Evolutionary conservation across 2,329 filamentous ascomycete genomes (phyloP).

Genomic region (Elsinoe perseae): DNA sequence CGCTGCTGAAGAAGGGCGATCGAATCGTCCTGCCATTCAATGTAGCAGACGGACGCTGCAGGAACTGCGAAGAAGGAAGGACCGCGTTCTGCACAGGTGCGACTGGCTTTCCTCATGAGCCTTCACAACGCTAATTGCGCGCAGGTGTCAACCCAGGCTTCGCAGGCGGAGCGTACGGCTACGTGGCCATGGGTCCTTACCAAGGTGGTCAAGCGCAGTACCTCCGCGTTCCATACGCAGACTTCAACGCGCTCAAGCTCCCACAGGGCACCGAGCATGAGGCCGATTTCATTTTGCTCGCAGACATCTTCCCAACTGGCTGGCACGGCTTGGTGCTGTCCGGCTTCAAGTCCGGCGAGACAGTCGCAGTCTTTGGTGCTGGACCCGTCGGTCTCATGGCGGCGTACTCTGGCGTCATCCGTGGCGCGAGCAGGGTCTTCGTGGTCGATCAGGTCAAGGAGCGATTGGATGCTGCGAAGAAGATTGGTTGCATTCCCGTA

Average conservation of each 20-base stretch:
- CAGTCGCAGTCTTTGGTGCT: slow-evolving; percentile 57
- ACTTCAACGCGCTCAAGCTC: slow-evolving; percentile 57
- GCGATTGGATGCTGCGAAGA: slow-evolving; percentile 50
- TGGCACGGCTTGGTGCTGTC: slow-evolving; percentile 53
- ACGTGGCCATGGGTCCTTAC: slow-evolving; percentile 45
- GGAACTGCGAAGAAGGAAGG: slow-evolving; percentile 56
- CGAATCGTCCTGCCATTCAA: slow-evolving; percentile 60
- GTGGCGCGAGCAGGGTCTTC: slow-evolving; percentile 54
- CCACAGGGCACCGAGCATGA: slow-evolving; percentile 55
- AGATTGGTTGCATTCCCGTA: slow-evolving; percentile 55
- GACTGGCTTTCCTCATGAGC: slow-evolving; percentile 9
- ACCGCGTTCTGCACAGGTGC: slow-evolving; percentile 57
- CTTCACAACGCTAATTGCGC: background rate
- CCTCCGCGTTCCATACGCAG: slow-evolving; percentile 56
- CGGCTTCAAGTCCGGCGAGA: slow-evolving; percentile 54
- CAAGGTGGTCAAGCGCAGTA: slow-evolving; percentile 56
- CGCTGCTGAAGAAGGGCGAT: slow-evolving; percentile 54
- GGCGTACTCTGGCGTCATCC: slow-evolving; percentile 54
- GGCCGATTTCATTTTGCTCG: slow-evolving; percentile 49
- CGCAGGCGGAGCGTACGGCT: slow-evolving; percentile 53
- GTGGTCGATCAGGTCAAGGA: slow-evolving; percentile 57
- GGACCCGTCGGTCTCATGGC: slow-evolving; percentile 60
- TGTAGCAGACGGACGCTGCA: slow-evolving; percentile 55
- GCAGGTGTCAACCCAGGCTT: slow-evolving; percentile 49
- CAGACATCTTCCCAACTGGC: slow-evolving; percentile 45